Percentiles rank a stretch among this genome's conserved stretches.
These are phyloP conservation scores for Nicotiana rustica DNA, from an alignment of 305 asterid species.

Conservation along the genomic window DNA sequence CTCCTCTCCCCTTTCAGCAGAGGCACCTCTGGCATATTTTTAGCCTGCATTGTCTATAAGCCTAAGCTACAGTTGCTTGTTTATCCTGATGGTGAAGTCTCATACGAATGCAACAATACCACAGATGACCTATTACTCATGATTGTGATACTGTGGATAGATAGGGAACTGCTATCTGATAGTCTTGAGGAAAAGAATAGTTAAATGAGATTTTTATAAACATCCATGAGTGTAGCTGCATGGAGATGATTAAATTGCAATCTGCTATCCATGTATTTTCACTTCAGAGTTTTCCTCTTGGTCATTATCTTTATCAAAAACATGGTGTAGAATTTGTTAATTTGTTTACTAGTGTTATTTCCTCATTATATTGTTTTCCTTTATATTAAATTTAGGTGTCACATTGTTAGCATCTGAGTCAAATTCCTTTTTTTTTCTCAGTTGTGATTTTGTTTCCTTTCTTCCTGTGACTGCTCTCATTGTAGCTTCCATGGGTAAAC, in stretches of 20 bases:
- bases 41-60: not conserved
- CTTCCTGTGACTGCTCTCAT: not conserved
- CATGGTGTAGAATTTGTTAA: not conserved
- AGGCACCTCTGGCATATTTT: not conserved
- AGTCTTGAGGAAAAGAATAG: constrained; percentile 16
- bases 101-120: constrained; percentile 24
- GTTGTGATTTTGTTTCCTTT: constrained; percentile 4
- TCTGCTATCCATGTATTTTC: not conserved
- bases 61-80: not conserved
- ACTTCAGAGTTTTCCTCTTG: not conserved
- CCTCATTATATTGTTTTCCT: not conserved
- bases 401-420: constrained; percentile 13
- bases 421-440: not conserved
- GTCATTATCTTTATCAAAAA: not conserved
- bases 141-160: constrained; percentile 7
- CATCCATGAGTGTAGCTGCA: constrained; percentile 20
- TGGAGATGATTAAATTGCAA: constrained; percentile 8
- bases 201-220: not conserved
- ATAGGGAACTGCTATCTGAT: constrained; percentile 13
- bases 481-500: constrained; percentile 7
- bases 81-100: constrained; percentile 11
- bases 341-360: not conserved
- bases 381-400: not conserved
- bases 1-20: not conserved
- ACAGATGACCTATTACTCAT: constrained; percentile 22